These are phyloP conservation scores for Pyricularia sp. DNA, from an alignment of 2,329 filamentous ascomycete species.

Conservation along the genomic window DNA sequence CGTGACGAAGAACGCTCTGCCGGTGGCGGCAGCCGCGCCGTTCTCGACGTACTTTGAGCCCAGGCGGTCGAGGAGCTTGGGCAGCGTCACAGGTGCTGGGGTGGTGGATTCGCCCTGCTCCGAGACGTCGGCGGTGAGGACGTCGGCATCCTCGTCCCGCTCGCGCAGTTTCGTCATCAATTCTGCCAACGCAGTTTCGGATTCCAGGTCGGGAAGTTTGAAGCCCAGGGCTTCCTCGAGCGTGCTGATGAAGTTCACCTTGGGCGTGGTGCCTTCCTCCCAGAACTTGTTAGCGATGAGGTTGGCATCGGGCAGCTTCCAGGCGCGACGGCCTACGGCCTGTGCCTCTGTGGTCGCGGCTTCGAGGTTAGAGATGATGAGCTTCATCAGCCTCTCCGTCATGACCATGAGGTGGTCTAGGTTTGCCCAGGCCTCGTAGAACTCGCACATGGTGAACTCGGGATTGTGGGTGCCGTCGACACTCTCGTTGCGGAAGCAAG, in stretches of 20 bases:
- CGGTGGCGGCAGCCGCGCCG: slow-evolving; percentile 44
- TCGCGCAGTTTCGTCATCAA: slow-evolving; percentile 30
- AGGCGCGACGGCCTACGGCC: slow-evolving; percentile 11
- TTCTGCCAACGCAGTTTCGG: slow-evolving; percentile 40
- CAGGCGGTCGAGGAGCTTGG: slow-evolving; percentile 67
- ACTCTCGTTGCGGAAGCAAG: slow-evolving; percentile 86
- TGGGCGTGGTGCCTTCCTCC: slow-evolving; percentile 39
- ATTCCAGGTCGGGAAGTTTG: slow-evolving; percentile 49
- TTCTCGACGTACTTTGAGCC: slow-evolving; percentile 68
- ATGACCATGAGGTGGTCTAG: slow-evolving; percentile 60
- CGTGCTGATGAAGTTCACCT: slow-evolving; percentile 67
- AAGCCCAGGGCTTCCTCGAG: slow-evolving; percentile 57
- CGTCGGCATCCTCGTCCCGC: neutral
- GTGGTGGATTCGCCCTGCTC: slow-evolving; percentile 43
- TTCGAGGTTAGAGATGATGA: slow-evolving; percentile 38
- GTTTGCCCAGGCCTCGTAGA: slow-evolving; percentile 77
- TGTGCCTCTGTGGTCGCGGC: slow-evolving; percentile 20
- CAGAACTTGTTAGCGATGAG: slow-evolving; percentile 3
- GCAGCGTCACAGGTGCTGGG: slow-evolving; percentile 44
- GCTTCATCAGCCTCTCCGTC: slow-evolving; percentile 59
- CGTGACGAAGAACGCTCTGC: slow-evolving; percentile 63
- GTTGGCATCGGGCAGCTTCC: neutral
- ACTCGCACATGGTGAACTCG: slow-evolving; percentile 95
- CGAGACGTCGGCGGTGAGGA: neutral
- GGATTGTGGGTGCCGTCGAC: slow-evolving; percentile 88